These are phyloP conservation scores for Lactuca sativa DNA, from an alignment of 129 eudicot genomes.

Conservation along the genomic window DNA sequence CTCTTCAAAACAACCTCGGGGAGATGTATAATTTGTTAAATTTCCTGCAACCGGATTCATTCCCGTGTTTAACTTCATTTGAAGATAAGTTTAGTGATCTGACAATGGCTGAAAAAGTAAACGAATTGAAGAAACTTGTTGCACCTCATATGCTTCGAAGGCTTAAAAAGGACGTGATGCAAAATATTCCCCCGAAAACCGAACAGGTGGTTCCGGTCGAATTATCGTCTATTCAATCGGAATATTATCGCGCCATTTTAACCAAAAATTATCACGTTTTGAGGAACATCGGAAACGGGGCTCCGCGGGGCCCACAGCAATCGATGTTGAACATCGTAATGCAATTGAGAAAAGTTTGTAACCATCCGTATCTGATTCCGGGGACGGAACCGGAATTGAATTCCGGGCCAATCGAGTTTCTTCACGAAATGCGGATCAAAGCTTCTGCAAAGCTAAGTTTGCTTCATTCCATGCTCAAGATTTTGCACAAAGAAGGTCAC, in stretches of 20 bases:
- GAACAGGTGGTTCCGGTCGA: slow-evolving; percentile 96
- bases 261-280: slow-evolving; percentile 90
- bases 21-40: slow-evolving; percentile 94
- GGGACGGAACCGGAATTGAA: slow-evolving; percentile 89
- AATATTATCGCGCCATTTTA: slow-evolving; percentile 94
- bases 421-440: slow-evolving; percentile 95
- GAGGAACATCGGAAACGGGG: slow-evolving; percentile 85
- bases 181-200: slow-evolving; percentile 92
- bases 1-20: slow-evolving; percentile 90
- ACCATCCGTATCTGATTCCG: slow-evolving; percentile 92
- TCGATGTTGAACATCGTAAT: slow-evolving; percentile 94
- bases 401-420: slow-evolving; percentile 71
- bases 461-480: slow-evolving; percentile 86
- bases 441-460: slow-evolving; percentile 88
- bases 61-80: slow-evolving; percentile 83
- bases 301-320: slow-evolving; percentile 72
- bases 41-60: slow-evolving; percentile 81
- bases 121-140: slow-evolving; percentile 89
- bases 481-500: slow-evolving; percentile 77
- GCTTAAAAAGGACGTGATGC: slow-evolving; percentile 92
- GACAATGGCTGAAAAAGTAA: slow-evolving; percentile 81
- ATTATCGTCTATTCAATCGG: slow-evolving; percentile 91
- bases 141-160: slow-evolving; percentile 99
- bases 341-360: slow-evolving; percentile 94
- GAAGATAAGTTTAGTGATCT: slow-evolving; percentile 95